Conservation (phyloP, 306 rosid genomes). For the Corylus americana region DNA sequence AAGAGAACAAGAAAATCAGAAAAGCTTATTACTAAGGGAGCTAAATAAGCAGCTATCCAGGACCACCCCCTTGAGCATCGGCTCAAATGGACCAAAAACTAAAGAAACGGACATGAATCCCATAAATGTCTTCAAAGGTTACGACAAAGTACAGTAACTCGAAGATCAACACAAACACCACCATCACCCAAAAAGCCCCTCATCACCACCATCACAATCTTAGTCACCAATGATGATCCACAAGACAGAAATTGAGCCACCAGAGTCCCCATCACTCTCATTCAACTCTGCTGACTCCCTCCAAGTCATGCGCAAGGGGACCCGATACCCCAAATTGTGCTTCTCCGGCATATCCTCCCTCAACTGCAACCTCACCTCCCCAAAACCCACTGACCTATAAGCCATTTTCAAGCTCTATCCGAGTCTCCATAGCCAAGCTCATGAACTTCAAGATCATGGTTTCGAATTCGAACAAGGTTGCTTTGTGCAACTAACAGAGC, state of each 20-base stretch:
- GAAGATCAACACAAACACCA: constrained; percentile 30
- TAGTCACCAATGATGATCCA: constrained; percentile 21
- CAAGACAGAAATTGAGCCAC: constrained; percentile 18
- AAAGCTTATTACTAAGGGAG: too few relatives aligned
- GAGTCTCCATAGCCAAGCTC: constrained; percentile 45
- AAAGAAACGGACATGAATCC: constrained; percentile 44
- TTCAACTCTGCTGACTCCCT: constrained; percentile 39
- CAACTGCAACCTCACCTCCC: neutral
- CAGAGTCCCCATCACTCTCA: constrained; percentile 16
- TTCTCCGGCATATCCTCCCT: neutral
- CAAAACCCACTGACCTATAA: constrained; percentile 40
- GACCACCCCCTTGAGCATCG: too few relatives aligned
- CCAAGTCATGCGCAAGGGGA: constrained; percentile 61
- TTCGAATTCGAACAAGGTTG: constrained; percentile 21
- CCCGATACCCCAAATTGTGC: constrained; percentile 68
- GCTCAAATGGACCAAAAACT: neutral
- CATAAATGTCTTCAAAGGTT: constrained; percentile 54
- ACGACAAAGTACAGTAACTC: constrained; percentile 46
- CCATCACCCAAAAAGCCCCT: constrained; percentile 26
- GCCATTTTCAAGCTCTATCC: constrained; percentile 53
- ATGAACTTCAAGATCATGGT: constrained; percentile 5
- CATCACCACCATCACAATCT: constrained; percentile 29
- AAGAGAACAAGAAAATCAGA: too few relatives aligned
- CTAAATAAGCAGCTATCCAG: too few relatives aligned
- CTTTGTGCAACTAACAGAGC: constrained; percentile 49